Evolutionary conservation across 2,329 filamentous ascomycete genomes (phyloP).

Genomic region (Cadophora sp.): DNA sequence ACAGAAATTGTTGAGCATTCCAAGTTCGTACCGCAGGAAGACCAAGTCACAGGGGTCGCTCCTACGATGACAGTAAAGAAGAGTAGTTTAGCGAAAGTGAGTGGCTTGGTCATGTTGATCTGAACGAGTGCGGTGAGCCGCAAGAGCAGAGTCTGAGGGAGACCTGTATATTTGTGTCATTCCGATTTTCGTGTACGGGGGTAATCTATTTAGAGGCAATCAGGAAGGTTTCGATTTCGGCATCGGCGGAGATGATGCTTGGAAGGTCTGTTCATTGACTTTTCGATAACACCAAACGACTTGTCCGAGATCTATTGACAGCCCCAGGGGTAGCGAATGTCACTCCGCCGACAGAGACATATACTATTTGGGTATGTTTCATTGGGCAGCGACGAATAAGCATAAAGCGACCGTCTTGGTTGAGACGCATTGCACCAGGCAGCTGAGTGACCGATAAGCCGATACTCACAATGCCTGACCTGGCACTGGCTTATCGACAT

Average conservation of each 20-base stretch:
- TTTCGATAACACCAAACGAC: conserved; percentile 1
- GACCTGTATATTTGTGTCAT: background rate
- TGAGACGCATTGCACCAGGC: too few species aligned
- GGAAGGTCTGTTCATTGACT: conserved; percentile 17
- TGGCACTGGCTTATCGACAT: too few species aligned
- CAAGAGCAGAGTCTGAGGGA: background rate
- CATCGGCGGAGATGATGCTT: conserved; percentile 11
- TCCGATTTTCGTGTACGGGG: background rate
- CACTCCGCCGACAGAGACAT: background rate
- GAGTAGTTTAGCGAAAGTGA: background rate
- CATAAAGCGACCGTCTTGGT: background rate
- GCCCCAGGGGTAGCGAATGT: background rate
- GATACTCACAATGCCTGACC: background rate
- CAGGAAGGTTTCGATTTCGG: background rate
- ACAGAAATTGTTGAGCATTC: conserved; percentile 24
- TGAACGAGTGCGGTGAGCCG: background rate
- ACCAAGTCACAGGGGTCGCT: conserved; percentile 9
- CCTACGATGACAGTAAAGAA: background rate
- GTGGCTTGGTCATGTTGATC: conserved; percentile 5
- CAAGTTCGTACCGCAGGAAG: conserved; percentile 22
- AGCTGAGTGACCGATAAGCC: too few species aligned
- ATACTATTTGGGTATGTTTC: background rate
- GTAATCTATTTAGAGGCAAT: background rate
- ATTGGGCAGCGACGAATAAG: background rate
- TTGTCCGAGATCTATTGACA: background rate